Base-by-base conservation (phyloP, 2,329 filamentous ascomycete species). In the Geoglossum cookeanum region DNA sequence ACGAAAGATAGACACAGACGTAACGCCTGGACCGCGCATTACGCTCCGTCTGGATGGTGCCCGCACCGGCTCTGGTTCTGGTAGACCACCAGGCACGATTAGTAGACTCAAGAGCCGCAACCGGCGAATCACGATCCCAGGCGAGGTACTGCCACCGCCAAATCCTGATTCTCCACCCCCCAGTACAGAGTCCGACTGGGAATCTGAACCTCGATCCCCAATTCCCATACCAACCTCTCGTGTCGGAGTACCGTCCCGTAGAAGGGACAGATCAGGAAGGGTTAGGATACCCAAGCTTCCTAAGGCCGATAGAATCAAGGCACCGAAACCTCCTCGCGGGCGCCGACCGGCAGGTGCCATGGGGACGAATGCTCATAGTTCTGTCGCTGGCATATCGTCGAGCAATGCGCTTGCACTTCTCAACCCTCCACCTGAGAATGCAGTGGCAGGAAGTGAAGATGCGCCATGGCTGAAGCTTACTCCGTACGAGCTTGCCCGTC, bases 401-500 rank as follows among this genome's bases (percentile, higher is more conserved):
- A 80, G 78, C 62, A 80, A 79, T 66, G 79, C 78, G 3, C 69
- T 82, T 51, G 76, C 79, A 4, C 70, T 76, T 60, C 70, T 82
- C 22, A 75, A 76, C 13, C 77, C 78, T 15, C 80, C 80, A 8
- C 80, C 80, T 13, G 68, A 74, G 22, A 77, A 81, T 65, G 79
- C 80, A 6, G 71, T 71, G 57, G 72, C 76, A 29, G 80, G 80
- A 51, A 81, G 78, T 67, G 76, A 76, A 63, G 77, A 77, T 68
- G 70, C 76, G 59, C 80, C 80, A 1, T 84, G 80, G 80, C 71
- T 79, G 63, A 78, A 79, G 58, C 68, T 84, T 60, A 83, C 80
- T 2, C 80, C 83, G 62, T 84, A 76, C 70, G 80, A 84, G 64
- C 81, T 84, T 79, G 80, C 79, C 4, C 79, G 81, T 61, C 74